Conservation (phyloP, 441 rosid species). For the Brassica balearica region DNA sequence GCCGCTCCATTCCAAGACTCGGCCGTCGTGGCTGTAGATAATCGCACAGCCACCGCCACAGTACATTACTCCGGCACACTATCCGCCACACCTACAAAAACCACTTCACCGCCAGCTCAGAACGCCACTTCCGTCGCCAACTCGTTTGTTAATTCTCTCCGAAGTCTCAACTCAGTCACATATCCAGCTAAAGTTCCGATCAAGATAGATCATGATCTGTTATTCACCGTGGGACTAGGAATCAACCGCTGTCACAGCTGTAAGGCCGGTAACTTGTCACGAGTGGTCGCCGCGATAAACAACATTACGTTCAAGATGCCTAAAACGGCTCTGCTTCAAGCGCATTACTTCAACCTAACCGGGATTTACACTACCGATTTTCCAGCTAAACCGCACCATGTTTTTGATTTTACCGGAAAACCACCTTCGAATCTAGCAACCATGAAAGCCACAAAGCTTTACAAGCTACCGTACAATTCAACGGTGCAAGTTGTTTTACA, state of each 20-base stretch:
- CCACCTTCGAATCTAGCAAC: slow-evolving; percentile 40
- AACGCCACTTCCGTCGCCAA: slow-evolving; percentile 41
- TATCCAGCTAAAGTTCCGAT: slow-evolving; percentile 62
- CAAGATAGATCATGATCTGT: slow-evolving; percentile 42
- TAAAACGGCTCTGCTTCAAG: slow-evolving; percentile 43
- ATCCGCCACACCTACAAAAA: slow-evolving; percentile 43
- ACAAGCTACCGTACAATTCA: slow-evolving; percentile 35
- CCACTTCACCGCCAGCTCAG: slow-evolving; percentile 48
- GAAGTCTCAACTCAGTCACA: slow-evolving; percentile 45
- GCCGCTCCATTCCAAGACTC: slow-evolving; percentile 55
- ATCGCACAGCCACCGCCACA: slow-evolving; percentile 60
- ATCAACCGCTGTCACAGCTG: slow-evolving; percentile 45
- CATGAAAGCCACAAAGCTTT: slow-evolving; percentile 45
- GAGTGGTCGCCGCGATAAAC: slow-evolving; percentile 43
- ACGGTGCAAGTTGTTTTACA: slow-evolving; percentile 54
- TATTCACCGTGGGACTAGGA: slow-evolving; percentile 45
- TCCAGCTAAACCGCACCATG: slow-evolving; percentile 43
- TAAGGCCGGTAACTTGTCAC: slow-evolving; percentile 39
- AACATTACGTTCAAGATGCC: slow-evolving; percentile 47
- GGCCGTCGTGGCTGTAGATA: slow-evolving; percentile 44
- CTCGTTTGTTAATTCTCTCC: slow-evolving; percentile 35
- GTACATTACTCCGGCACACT: slow-evolving; percentile 57
- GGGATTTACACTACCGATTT: slow-evolving; percentile 52
- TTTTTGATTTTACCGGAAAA: slow-evolving; percentile 48
- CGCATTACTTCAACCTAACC: slow-evolving; percentile 47